Conservation (phyloP, 345 rosid genomes). For the Salix koriyanagi region DNA sequence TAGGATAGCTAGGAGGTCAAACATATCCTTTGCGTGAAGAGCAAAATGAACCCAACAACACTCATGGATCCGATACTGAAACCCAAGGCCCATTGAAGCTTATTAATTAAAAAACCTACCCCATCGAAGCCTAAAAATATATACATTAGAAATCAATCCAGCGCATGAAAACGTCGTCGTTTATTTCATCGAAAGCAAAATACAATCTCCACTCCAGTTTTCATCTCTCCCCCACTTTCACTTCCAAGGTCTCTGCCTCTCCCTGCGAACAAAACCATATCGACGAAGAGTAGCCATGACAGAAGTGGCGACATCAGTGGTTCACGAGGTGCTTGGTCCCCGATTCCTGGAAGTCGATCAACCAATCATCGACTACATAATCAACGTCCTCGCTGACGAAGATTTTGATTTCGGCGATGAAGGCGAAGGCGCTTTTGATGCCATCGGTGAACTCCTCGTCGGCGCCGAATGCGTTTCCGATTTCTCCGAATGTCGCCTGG, state of each 20-base stretch:
- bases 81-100: not conserved
- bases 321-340: conserved; percentile 78
- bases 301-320: conserved; percentile 83
- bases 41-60: not conserved
- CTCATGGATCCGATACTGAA: not conserved
- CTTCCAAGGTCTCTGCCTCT: not conserved
- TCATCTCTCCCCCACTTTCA: not conserved
- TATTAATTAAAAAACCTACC: not conserved
- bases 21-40: too few species aligned
- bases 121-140: too few species aligned
- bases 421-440: conserved; percentile 85
- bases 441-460: conserved; percentile 90
- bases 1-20: too few species aligned
- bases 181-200: not conserved
- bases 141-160: not conserved
- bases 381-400: conserved; percentile 95
- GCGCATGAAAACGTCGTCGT: not conserved
- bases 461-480: conserved; percentile 84
- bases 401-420: conserved; percentile 94
- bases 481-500: conserved; percentile 71
- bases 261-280: not conserved
- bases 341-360: conserved; percentile 74
- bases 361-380: conserved; percentile 88
- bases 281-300: conserved; percentile 42
- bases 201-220: too few species aligned